A percentile compares a stretch with the other conserved stretches of the same genome.
These are phyloP conservation scores for Aurifilum marmelostoma DNA, from an alignment of 2,329 filamentous ascomycete species.

Conservation along the genomic window DNA sequence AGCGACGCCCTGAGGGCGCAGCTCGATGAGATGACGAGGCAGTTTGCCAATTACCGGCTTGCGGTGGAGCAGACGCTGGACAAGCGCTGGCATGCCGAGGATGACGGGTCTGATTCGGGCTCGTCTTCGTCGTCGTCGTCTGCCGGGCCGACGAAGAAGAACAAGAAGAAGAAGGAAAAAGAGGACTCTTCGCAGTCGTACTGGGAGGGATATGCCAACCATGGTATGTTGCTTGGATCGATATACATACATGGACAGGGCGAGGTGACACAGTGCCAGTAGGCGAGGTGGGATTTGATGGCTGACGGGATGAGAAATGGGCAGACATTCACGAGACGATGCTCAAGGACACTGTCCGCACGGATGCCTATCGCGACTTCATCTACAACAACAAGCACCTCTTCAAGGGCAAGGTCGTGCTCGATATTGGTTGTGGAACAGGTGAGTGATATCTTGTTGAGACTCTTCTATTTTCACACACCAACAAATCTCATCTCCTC, in stretches of 20 bases:
- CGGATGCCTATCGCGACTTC: slow-evolving; percentile 91
- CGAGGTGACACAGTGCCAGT: no score
- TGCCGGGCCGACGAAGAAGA: slow-evolving; percentile 5
- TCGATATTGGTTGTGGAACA: slow-evolving; percentile 88
- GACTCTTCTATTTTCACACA: neutral
- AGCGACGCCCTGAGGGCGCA: slow-evolving; percentile 63
- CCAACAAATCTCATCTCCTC: neutral
- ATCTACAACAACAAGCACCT: slow-evolving; percentile 89
- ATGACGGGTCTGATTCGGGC: slow-evolving; percentile 39
- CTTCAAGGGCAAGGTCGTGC: slow-evolving; percentile 86
- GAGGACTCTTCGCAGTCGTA: slow-evolving; percentile 51
- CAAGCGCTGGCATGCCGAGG: slow-evolving; percentile 63
- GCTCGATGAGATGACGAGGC: slow-evolving; percentile 59
- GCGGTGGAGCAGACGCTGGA: slow-evolving; percentile 70
- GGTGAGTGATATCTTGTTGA: neutral
- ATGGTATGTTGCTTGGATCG: slow-evolving; percentile 52
- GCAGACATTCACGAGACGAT: slow-evolving; percentile 94
- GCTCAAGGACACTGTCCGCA: slow-evolving; percentile 88
- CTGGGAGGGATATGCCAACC: slow-evolving; percentile 65
- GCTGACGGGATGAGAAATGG: neutral
- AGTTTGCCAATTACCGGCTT: slow-evolving; percentile 67
- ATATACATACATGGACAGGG: neutral
- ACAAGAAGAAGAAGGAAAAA: slow-evolving; percentile 40
- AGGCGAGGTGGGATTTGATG: no score
- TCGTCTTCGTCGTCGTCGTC: slow-evolving; percentile 26